phyloP scores from a whole-genome alignment of 805 yeast genomes.

The Hermanozyma aechmeae region DNA sequence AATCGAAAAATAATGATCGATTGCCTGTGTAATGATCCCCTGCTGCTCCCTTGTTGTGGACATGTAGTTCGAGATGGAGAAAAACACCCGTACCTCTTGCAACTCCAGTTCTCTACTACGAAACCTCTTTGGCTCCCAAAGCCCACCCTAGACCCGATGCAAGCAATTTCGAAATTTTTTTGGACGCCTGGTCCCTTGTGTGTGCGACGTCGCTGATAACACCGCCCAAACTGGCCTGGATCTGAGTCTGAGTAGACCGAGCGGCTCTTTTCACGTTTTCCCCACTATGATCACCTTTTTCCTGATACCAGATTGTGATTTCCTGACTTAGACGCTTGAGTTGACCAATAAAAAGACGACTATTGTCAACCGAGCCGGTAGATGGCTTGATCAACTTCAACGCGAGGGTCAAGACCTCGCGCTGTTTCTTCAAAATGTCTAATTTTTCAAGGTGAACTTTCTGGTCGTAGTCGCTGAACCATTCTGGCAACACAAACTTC shows the following conservation, averaged over 20 bases:
- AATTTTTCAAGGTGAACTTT: slow-evolving; percentile 7
- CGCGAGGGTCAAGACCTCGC: slow-evolving; percentile 43
- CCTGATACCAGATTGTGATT: slow-evolving; percentile 14
- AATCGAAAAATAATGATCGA: slow-evolving; percentile 18
- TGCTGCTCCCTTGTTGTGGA: slow-evolving; percentile 23
- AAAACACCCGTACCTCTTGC: slow-evolving; percentile 12
- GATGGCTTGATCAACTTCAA: slow-evolving; percentile 24
- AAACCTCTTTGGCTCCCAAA: slow-evolving; percentile 37
- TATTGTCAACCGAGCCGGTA: slow-evolving; percentile 44
- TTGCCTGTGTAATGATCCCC: slow-evolving; percentile 21
- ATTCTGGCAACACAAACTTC: slow-evolving; percentile 28
- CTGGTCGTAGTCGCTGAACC: slow-evolving; percentile 11
- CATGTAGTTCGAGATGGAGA: slow-evolving; percentile 17
- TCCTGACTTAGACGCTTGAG: slow-evolving; percentile 46
- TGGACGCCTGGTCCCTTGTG: slow-evolving; percentile 26
- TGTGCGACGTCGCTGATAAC: slow-evolving; percentile 17
- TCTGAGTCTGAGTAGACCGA: slow-evolving; percentile 10
- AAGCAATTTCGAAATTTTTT: slow-evolving; percentile 39
- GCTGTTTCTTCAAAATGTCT: slow-evolving; percentile 36
- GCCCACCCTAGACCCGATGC: slow-evolving; percentile 59
- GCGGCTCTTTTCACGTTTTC: slow-evolving; percentile 5
- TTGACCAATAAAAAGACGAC: slow-evolving; percentile 47
- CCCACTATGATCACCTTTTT: slow-evolving; percentile 7
- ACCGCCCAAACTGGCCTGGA: slow-evolving; percentile 14
- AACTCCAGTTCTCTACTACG: slow-evolving; percentile 7